Base-by-base conservation (phyloP, 495 filamentous ascomycete species). In the Melanomma pulvis-pyrius region DNA sequence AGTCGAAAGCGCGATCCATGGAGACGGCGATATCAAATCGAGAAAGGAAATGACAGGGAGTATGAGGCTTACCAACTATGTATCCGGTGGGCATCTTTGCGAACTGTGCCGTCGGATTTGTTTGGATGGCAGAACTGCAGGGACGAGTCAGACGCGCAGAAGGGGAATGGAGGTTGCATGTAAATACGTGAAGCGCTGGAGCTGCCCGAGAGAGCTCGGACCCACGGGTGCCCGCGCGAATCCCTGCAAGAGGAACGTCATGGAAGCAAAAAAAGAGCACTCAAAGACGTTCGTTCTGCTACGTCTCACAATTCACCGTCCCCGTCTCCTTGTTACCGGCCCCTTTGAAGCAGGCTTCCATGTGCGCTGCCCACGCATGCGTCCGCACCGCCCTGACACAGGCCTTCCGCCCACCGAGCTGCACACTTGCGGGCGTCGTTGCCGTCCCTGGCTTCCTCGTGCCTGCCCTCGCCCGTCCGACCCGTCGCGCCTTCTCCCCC, bases 381-480 rank as follows among this genome's bases (percentile, higher is more conserved):
- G 59, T 68, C 36, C 59, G 69, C 39, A 71, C 44, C 60, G 68
- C 64, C 34, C 61, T 68, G 21, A 53, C 34, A 1, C 69, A 60
- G 44, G 49, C 65, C 17, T 68, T 68, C 55, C 65, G 65, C 36
- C 32, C 49, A 13, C 41, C 65, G 15, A n/a, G 11, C 30, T 46
- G 32, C 8, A 57, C 26, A 32, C 8, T 36, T 24, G 26, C 53
- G 1, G 32, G 28, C 53, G 52, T 29, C 44, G 53, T 49, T 22
- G 44, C 58, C n/a, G 59, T 71, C 48, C 59, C 59, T 25, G 69
- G 52, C 6, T 71, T 68, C 32, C 69, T 71, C 36, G 60, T 55
- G 24, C 69, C 69, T 29, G 64, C 65, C 15, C 12, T 68, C 36
- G 26, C 49, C 30, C 29, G 13, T 17, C 49, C 26, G 9, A 17